A percentile compares a stretch with the other conserved stretches of the same genome.
These are phyloP conservation scores for Phylloporus sp. DNA, from an alignment of 768 basidiomycete species.

Conservation along the genomic window DNA sequence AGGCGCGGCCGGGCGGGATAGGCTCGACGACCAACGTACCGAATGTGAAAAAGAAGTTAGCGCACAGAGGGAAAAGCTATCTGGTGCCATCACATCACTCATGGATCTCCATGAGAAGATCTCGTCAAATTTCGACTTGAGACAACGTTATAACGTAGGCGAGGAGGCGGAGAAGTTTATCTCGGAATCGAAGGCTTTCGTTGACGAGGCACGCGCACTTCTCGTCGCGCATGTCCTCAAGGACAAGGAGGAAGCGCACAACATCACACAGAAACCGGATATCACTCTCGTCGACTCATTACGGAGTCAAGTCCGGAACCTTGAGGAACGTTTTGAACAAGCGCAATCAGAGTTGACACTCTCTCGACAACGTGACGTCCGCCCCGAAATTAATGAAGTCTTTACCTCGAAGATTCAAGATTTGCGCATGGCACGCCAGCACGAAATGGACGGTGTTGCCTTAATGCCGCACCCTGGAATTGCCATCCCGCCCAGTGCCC, in stretches of 20 bases:
- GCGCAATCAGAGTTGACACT: slow-evolving; percentile 29
- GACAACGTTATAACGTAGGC: slow-evolving; percentile 25
- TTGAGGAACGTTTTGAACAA: slow-evolving; percentile 32
- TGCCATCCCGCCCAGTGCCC: slow-evolving; percentile 14
- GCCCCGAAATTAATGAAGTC: slow-evolving; percentile 16
- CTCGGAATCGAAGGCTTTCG: slow-evolving; percentile 22
- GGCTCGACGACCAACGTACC: slow-evolving; percentile 25
- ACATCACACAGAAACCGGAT: neutral
- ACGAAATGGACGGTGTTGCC: slow-evolving; percentile 16
- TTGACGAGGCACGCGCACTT: slow-evolving; percentile 23
- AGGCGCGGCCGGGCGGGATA: slow-evolving; percentile 29
- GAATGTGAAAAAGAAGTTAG: slow-evolving; percentile 25
- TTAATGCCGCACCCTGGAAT: slow-evolving; percentile 17
- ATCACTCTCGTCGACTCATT: slow-evolving; percentile 7
- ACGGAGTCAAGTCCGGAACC: slow-evolving; percentile 15
- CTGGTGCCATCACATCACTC: slow-evolving; percentile 22
- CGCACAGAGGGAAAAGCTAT: slow-evolving; percentile 24
- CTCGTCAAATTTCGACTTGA: slow-evolving; percentile 24
- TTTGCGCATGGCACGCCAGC: slow-evolving; percentile 21
- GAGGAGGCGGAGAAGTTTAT: slow-evolving; percentile 21
- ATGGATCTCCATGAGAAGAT: slow-evolving; percentile 19
- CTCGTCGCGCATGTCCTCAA: slow-evolving; percentile 20
- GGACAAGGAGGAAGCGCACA: slow-evolving; percentile 8
- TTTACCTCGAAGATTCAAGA: slow-evolving; percentile 16
- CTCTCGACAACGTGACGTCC: slow-evolving; percentile 15